phyloP scores from a whole-genome alignment of 805 yeast genomes.

The Candida bentonensis region DNA sequence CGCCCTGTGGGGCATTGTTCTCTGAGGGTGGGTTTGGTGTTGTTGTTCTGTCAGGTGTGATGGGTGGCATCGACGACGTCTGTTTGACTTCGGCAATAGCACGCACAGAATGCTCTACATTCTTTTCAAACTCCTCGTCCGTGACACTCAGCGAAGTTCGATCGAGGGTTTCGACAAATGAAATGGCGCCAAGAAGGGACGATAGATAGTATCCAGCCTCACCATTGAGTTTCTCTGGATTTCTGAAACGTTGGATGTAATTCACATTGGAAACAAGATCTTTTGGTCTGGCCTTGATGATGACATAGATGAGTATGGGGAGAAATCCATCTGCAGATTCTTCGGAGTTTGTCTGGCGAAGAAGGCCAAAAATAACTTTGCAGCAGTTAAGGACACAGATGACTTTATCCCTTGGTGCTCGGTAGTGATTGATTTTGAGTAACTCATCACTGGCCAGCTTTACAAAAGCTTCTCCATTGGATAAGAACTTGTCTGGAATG shows the following conservation, averaged over 20 bases:
- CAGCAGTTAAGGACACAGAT: constrained; percentile 86
- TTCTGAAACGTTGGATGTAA: constrained; percentile 77
- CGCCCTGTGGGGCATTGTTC: constrained; percentile 1
- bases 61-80: constrained; percentile 14
- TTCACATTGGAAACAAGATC: constrained; percentile 63
- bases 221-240: constrained; percentile 60
- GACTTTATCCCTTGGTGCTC: constrained; percentile 90
- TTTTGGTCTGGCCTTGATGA: constrained; percentile 52
- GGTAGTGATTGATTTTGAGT: constrained; percentile 60
- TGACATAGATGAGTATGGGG: constrained; percentile 73
- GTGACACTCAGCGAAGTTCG: constrained; percentile 44
- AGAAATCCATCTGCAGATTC: constrained; percentile 90
- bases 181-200: constrained; percentile 79
- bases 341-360: constrained; percentile 50
- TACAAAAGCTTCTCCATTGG: constrained; percentile 39
- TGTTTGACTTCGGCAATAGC: constrained; percentile 30
- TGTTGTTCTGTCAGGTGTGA: constrained; percentile 7
- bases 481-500: constrained; percentile 38
- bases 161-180: constrained; percentile 54
- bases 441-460: constrained; percentile 62
- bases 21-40: constrained; percentile 5
- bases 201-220: constrained; percentile 87
- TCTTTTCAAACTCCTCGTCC: constrained; percentile 42
- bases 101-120: constrained; percentile 25
- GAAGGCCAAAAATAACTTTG: constrained; percentile 78